A percentile compares a stretch with the other conserved stretches of the same genome.
Evolutionary conservation across 192 early-diverging fungal genomes (phyloP).

Genomic region (Oehlia diaphana): DNA sequence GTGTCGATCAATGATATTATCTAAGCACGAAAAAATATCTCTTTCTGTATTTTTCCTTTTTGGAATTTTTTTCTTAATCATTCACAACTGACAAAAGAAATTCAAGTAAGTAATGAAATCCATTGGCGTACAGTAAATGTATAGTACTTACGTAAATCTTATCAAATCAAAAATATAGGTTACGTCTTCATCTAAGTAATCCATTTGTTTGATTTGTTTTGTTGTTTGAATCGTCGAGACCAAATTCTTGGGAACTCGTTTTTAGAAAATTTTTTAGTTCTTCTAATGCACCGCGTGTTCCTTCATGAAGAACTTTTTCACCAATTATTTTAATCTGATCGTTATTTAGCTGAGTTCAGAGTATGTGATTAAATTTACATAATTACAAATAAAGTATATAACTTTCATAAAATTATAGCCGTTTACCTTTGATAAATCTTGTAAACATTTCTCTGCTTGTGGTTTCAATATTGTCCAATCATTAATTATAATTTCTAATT

Average conservation of each 20-base stretch:
- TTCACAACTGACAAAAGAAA: slow-evolving; percentile 2
- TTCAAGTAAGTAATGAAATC: not conserved
- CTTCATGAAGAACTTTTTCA: not conserved
- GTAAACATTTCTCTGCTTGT: slow-evolving; percentile 14
- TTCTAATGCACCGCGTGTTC: not conserved
- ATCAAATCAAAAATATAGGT: slow-evolving; percentile 24
- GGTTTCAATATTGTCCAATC: slow-evolving; percentile 12
- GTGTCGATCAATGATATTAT: slow-evolving; percentile 23
- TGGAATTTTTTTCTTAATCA: slow-evolving; percentile 20
- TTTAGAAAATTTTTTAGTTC: slow-evolving; percentile 14
- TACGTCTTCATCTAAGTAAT: slow-evolving; percentile 20
- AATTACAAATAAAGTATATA: too few relatives aligned
- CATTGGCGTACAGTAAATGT: not conserved
- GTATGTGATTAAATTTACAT: not conserved
- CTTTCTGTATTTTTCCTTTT: slow-evolving; percentile 23
- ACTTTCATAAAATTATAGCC: not conserved
- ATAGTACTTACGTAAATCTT: slow-evolving; percentile 8
- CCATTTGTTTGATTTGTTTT: not conserved
- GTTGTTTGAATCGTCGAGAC: not conserved
- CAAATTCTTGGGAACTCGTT: not conserved
- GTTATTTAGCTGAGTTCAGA: slow-evolving; percentile 4
- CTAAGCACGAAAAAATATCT: slow-evolving; percentile 31
- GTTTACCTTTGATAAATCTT: slow-evolving; percentile 19
- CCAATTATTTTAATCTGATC: slow-evolving; percentile 16
- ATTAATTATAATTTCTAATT: not conserved